Percentiles rank a stretch among this genome's conserved stretches.
Conservation (phyloP, 2,329 filamentous ascomycete genomes). For the Penicillium freii region DNA sequence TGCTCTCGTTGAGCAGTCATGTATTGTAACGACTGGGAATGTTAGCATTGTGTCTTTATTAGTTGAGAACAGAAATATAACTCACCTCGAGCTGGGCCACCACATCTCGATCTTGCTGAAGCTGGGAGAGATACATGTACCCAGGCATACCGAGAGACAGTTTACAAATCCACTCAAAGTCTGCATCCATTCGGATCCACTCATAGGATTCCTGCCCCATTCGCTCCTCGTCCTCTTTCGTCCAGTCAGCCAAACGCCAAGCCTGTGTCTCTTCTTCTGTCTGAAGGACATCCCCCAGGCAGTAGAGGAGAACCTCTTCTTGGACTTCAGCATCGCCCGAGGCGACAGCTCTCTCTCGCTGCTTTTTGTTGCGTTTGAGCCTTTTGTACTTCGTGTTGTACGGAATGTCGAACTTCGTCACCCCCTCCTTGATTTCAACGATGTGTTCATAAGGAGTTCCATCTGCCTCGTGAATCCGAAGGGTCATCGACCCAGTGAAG, state of each 20-base stretch:
- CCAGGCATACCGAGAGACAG: conserved; percentile 79
- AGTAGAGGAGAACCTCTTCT: conserved; percentile 83
- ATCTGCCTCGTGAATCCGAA: conserved; percentile 95
- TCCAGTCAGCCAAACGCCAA: conserved; percentile 88
- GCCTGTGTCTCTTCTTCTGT: conserved; percentile 74
- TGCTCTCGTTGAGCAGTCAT: conserved; percentile 67
- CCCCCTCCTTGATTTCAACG: conserved; percentile 85
- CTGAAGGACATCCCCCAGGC: conserved; percentile 85
- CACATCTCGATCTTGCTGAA: conserved; percentile 95
- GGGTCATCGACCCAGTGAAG: conserved; percentile 96
- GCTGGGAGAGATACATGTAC: conserved; percentile 97
- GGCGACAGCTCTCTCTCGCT: conserved; percentile 71
- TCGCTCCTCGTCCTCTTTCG: conserved; percentile 77
- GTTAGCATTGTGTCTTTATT: conserved; percentile 1
- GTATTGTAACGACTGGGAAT: conserved; percentile 65
- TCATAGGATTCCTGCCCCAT: conserved; percentile 98
- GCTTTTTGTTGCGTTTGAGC: conserved; percentile 78
- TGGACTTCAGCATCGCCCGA: conserved; percentile 65
- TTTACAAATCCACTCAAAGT: conserved; percentile 95
- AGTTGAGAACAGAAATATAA: neutral
- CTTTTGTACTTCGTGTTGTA: conserved; percentile 99
- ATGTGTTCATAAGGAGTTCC: conserved; percentile 98
- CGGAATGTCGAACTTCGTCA: conserved; percentile 85
- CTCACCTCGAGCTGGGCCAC: conserved; percentile 71
- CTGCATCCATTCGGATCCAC: conserved; percentile 96